phyloP scores from a whole-genome alignment of 208 protist genomes.

The Naegleria lovaniensis region DNA sequence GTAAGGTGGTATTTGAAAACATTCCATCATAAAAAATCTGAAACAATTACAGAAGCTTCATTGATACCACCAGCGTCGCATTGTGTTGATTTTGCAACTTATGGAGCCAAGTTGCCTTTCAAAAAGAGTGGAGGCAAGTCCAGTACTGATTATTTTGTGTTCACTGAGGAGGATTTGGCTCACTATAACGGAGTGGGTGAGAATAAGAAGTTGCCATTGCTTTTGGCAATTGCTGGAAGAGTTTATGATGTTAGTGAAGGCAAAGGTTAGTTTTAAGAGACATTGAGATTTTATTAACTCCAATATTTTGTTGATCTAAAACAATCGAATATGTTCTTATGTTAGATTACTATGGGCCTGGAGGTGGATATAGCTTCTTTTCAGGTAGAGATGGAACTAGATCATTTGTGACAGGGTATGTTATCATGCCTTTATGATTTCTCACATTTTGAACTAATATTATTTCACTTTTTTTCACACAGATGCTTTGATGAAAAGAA shows the following conservation, averaged over 20 bases:
- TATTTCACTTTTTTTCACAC: not conserved
- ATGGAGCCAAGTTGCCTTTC: not conserved
- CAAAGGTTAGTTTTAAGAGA: not conserved
- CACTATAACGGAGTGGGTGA: not conserved
- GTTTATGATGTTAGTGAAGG: not conserved
- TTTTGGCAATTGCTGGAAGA: not conserved
- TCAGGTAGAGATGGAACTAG: not conserved
- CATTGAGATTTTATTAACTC: no score
- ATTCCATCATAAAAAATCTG: not conserved
- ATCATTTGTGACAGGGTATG: not conserved
- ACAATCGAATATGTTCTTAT: no score
- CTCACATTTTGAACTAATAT: no score
- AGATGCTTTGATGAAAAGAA: not conserved
- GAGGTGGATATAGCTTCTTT: not conserved
- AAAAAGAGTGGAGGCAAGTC: not conserved
- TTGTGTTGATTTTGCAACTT: not conserved
- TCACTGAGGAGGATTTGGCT: not conserved
- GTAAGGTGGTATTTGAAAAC: not conserved
- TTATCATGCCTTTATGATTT: no score
- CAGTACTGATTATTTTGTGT: not conserved
- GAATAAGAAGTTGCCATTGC: not conserved
- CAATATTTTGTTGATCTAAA: no score
- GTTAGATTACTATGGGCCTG: not conserved
- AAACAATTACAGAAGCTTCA: not conserved
- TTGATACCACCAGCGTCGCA: not conserved